A percentile compares a stretch with the other conserved stretches of the same genome.
Evolutionary conservation across 352 stramenopile genomes (phyloP).

Genomic region (Globisporangium megalacanthum): DNA sequence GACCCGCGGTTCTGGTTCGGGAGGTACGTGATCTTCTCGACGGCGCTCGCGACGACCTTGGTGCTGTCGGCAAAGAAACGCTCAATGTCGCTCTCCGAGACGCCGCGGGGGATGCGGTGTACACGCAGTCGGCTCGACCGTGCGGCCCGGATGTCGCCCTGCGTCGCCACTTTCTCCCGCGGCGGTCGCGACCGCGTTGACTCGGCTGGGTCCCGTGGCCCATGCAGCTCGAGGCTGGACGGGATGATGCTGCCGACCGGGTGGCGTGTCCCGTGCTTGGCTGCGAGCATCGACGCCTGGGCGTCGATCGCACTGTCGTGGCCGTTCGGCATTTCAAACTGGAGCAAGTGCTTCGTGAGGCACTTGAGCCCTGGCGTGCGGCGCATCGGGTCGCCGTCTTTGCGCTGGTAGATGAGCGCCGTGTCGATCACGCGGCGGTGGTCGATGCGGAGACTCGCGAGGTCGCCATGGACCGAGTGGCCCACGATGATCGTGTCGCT

Average conservation of each 20-base stretch:
- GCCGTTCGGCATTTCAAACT: constrained; percentile 80
- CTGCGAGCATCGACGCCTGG: constrained; percentile 81
- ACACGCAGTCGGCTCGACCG: constrained; percentile 64
- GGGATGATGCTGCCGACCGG: constrained; percentile 58
- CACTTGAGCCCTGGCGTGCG: constrained; percentile 63
- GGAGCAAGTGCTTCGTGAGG: constrained; percentile 73
- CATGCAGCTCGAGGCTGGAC: constrained; percentile 57
- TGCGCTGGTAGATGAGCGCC: constrained; percentile 71
- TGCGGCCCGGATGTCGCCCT: constrained; percentile 22
- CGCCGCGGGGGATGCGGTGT: constrained; percentile 65
- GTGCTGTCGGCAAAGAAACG: constrained; percentile 58
- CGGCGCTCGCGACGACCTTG: constrained; percentile 53
- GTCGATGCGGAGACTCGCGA: constrained; percentile 67
- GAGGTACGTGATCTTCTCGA: constrained; percentile 66
- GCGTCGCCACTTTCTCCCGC: constrained; percentile 14
- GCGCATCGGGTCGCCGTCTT: constrained; percentile 23
- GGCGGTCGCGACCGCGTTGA: background rate
- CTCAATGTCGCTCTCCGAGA: constrained; percentile 62
- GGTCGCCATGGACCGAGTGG: constrained; percentile 74
- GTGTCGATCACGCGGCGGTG: constrained; percentile 82
- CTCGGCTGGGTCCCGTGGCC: constrained; percentile 18
- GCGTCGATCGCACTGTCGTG: constrained; percentile 86
- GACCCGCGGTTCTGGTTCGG: constrained; percentile 63
- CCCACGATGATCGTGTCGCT: constrained; percentile 80
- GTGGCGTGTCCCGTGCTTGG: constrained; percentile 69